phyloP scores from a whole-genome alignment of 2,329 filamentous ascomycete genomes.

The Neonectria neomacrospora region DNA sequence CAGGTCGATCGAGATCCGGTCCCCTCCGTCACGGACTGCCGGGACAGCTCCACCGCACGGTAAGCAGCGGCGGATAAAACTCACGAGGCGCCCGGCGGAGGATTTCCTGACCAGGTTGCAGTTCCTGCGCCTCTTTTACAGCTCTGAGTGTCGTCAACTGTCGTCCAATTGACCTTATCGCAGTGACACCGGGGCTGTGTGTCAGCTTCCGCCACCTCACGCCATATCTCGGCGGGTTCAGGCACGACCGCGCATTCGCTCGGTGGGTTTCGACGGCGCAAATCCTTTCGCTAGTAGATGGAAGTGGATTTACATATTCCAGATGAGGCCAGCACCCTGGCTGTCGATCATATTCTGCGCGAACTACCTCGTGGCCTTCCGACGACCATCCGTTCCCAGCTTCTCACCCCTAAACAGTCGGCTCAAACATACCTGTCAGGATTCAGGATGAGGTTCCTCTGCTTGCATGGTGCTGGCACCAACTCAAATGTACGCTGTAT shows the following conservation, averaged over 20 bases:
- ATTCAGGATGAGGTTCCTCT: slow-evolving; percentile 6
- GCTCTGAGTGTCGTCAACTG: background rate
- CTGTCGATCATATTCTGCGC: no score
- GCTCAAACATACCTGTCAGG: background rate
- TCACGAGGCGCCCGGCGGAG: background rate
- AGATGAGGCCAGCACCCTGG: no score
- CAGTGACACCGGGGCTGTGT: background rate
- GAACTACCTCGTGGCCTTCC: no score
- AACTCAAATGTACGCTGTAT: slow-evolving; percentile 1
- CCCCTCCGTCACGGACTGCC: background rate
- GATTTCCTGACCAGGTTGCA: background rate
- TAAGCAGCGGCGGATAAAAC: background rate
- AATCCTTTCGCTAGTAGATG: background rate
- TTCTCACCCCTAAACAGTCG: no score
- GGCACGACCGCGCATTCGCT: background rate
- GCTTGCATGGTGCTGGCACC: slow-evolving; percentile 11
- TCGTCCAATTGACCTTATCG: background rate
- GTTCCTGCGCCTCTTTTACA: background rate
- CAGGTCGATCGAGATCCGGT: background rate
- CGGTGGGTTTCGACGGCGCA: background rate
- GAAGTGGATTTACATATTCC: no score
- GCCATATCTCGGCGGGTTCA: background rate
- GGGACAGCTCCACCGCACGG: background rate
- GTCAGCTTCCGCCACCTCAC: background rate
- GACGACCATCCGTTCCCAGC: no score